Evolutionary conservation across 148 eudicot species (phyloP), one percentile per base, ranked within the genome.

Genomic region (Nyssa sinensis): DNA sequence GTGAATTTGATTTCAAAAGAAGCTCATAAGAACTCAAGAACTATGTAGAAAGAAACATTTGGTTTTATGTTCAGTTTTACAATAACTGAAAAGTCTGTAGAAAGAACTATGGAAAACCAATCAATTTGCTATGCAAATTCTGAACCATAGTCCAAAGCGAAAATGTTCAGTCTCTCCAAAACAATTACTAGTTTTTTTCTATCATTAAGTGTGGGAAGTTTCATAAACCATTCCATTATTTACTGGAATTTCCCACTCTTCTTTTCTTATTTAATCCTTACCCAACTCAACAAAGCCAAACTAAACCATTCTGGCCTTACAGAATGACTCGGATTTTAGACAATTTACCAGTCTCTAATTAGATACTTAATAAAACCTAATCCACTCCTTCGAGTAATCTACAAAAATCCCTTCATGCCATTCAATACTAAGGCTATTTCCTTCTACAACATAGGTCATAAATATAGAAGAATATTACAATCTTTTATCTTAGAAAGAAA

Each of bases 131-230:
- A 55, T n/a, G 62, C 67, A 62, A 61, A 58, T 21, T 28, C 24
- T n/a, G 32, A 62, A 29, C 67, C 59, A 72, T 28, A 33, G 29
- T 24, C 57, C 51, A 62, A 62, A 41, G 41, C 23, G n/a, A 72
- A 41, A 39, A 41, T 31, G 41, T 62, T 62, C 59, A 19, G 10
- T 28, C n/a, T 44, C 67, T 72, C 67, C 59, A 62, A 58, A 62
- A 41, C 8, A 41, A 27, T 1, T 23, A 60, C 24, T n/a, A 25
- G 13, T 70, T 2, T 37, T 13, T 19, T 23, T 71, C 32, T 24
- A 59, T 2, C 27, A 34, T 33, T 34, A 14, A n/a, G n/a, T 29
- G 29, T 44, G 39, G 24, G 32, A 63, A 63, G 1, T 63, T 63
- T 63, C 16, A 8, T 17, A 63, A 31, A 32, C 7, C n/a, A 1